Evolutionary conservation across 169 alveolate genomes (phyloP).

Genomic region (Haemoproteus tartakovskyi): DNA sequence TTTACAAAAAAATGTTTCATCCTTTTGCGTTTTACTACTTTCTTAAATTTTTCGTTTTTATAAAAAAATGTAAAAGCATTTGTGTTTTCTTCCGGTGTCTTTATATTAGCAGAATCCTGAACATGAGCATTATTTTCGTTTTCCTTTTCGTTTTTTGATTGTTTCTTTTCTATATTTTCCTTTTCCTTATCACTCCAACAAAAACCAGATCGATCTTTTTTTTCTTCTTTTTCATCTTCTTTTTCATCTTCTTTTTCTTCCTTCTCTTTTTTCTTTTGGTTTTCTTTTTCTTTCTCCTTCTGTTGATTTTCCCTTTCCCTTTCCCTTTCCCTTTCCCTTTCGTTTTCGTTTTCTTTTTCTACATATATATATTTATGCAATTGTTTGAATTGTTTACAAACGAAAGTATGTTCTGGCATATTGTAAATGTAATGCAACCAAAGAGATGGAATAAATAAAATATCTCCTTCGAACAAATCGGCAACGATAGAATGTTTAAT

Average conservation of each 20-base stretch:
- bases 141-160: too few relatives aligned
- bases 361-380: constrained; percentile 12
- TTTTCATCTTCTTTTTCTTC: background rate
- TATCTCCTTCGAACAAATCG: constrained; percentile 52
- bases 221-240: background rate
- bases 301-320: background rate
- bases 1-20: too few relatives aligned
- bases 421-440: constrained; percentile 62
- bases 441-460: constrained; percentile 51
- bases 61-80: too few relatives aligned
- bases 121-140: too few relatives aligned
- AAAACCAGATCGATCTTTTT: too few relatives aligned
- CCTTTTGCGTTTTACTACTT: too few relatives aligned
- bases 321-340: background rate
- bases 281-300: background rate
- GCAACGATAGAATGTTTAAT: constrained; percentile 36
- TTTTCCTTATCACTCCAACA: too few relatives aligned
- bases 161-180: too few relatives aligned
- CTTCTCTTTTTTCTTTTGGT: background rate
- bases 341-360: background rate
- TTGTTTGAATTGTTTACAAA: constrained; percentile 2
- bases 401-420: constrained; percentile 51
- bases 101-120: too few relatives aligned
- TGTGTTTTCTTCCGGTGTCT: too few relatives aligned
- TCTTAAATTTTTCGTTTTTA: too few relatives aligned